Percentiles rank a stretch among this genome's conserved stretches.
These are phyloP conservation scores for Aquanectria penicillioides DNA, from an alignment of 2,329 filamentous ascomycete genomes.

Conservation along the genomic window DNA sequence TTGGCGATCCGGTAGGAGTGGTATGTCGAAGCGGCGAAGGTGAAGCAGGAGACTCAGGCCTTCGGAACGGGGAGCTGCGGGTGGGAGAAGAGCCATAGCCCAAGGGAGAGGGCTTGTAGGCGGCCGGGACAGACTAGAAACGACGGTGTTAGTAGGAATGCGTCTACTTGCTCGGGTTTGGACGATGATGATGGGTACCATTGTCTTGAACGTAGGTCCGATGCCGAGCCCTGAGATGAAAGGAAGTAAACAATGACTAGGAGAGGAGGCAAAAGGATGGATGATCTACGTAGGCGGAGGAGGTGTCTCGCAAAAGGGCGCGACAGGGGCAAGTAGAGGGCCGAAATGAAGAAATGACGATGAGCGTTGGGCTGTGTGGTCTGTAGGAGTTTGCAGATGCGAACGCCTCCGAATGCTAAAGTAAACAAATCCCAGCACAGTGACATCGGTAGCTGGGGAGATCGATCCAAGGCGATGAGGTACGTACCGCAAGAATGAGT, in stretches of 20 bases:
- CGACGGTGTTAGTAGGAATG: conserved; percentile 41
- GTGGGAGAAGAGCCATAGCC: conserved; percentile 72
- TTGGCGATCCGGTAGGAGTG: conserved; percentile 71
- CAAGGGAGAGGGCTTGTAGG: conserved; percentile 77
- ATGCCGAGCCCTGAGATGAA: conserved; percentile 28
- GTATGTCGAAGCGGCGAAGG: conserved; percentile 72
- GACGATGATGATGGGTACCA: conserved; percentile 44
- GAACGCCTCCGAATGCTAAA: conserved; percentile 25
- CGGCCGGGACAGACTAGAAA: conserved; percentile 61
- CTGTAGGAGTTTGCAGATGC: conserved; percentile 31
- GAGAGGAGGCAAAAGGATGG: conserved; percentile 16
- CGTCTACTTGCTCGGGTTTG: conserved; percentile 35
- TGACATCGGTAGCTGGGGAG: conserved; percentile 36
- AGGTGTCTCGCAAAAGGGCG: conserved; percentile 5
- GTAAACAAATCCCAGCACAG: conserved; percentile 37
- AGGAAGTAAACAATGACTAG: conserved; percentile 32
- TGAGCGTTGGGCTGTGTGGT: conserved; percentile 29
- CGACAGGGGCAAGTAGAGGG: conserved; percentile 9
- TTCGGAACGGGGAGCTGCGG: conserved; percentile 72
- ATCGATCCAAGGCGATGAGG: conserved; percentile 8
- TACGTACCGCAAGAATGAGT: too few species aligned
- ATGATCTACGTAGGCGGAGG: background rate
- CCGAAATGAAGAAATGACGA: conserved; percentile 19
- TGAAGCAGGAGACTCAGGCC: conserved; percentile 71
- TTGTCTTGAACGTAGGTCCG: conserved; percentile 44